Evolutionary conservation across 495 filamentous ascomycete genomes (phyloP).

Genomic region (Podospora tetraspora): DNA sequence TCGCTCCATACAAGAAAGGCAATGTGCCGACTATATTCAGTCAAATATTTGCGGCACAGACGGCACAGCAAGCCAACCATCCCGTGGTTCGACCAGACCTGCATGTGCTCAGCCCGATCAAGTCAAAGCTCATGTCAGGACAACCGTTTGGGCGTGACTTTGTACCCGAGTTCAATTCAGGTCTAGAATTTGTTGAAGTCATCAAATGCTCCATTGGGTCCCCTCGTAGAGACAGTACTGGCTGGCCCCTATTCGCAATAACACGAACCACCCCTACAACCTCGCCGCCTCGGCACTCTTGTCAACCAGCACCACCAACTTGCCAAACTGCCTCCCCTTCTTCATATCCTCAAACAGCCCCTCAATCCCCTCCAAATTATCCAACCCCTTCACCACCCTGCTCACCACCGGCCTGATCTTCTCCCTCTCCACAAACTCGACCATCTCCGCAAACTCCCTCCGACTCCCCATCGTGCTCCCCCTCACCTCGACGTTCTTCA

Average conservation of each 20-base stretch:
- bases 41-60: neutral
- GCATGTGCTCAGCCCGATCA: neutral
- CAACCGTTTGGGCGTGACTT: too few species aligned
- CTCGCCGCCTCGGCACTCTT: slow-evolving; percentile 20
- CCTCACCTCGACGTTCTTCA: slow-evolving; percentile 68
- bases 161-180: too few species aligned
- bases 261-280: slow-evolving; percentile 10
- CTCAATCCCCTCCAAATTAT: slow-evolving; percentile 61
- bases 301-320: slow-evolving; percentile 56
- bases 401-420: slow-evolving; percentile 61
- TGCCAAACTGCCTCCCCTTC: slow-evolving; percentile 70
- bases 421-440: slow-evolving; percentile 61
- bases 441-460: slow-evolving; percentile 71
- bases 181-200: too few species aligned
- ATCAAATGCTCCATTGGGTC: too few species aligned
- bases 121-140: neutral
- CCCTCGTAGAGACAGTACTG: too few species aligned
- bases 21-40: neutral
- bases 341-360: slow-evolving; percentile 70
- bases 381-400: slow-evolving; percentile 56
- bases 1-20: neutral
- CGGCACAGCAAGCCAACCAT: neutral
- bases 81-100: neutral
- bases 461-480: slow-evolving; percentile 73
- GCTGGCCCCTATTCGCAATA: neutral